These are phyloP conservation scores for Scleroderma citrinum DNA, from an alignment of 768 basidiomycete species.

Conservation along the genomic window DNA sequence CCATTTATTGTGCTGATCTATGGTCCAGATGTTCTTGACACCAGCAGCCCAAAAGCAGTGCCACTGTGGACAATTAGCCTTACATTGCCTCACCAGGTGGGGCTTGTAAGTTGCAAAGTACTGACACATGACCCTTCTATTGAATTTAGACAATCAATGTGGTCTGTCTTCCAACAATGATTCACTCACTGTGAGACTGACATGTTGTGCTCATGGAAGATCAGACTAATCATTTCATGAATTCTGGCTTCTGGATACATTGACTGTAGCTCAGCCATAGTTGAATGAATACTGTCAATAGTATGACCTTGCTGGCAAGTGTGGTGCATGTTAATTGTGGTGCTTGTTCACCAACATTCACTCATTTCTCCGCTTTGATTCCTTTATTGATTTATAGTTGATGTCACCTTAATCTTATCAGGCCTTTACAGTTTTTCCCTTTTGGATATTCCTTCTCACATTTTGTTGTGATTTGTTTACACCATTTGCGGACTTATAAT, in stretches of 20 bases:
- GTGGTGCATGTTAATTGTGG: too few relatives aligned
- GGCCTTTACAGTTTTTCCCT: too few relatives aligned
- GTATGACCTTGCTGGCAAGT: too few relatives aligned
- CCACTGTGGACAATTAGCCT: constrained; percentile 19
- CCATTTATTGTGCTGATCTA: constrained; percentile 36
- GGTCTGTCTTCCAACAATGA: neutral
- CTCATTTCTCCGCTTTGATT: too few relatives aligned
- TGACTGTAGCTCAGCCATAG: constrained; percentile 11
- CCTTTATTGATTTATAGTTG: too few relatives aligned
- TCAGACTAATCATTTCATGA: constrained; percentile 12
- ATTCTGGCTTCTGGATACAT: constrained; percentile 24
- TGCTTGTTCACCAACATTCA: too few relatives aligned
- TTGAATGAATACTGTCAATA: constrained; percentile 13
- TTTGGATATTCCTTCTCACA: too few relatives aligned
- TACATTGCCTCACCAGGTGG: constrained; percentile 15
- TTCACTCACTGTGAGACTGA: neutral
- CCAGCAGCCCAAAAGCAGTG: constrained; percentile 36
- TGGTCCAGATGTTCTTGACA: constrained; percentile 25
- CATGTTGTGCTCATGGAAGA: too few relatives aligned
- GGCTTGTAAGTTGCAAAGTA: constrained; percentile 9
- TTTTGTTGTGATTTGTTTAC: too few relatives aligned
- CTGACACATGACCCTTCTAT: neutral
- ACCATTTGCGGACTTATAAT: too few relatives aligned
- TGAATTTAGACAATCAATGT: too few relatives aligned
- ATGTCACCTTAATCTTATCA: too few relatives aligned